phyloP scores from a whole-genome alignment of 176 grass and related monocot genomes.

The Lolium rigidum region DNA sequence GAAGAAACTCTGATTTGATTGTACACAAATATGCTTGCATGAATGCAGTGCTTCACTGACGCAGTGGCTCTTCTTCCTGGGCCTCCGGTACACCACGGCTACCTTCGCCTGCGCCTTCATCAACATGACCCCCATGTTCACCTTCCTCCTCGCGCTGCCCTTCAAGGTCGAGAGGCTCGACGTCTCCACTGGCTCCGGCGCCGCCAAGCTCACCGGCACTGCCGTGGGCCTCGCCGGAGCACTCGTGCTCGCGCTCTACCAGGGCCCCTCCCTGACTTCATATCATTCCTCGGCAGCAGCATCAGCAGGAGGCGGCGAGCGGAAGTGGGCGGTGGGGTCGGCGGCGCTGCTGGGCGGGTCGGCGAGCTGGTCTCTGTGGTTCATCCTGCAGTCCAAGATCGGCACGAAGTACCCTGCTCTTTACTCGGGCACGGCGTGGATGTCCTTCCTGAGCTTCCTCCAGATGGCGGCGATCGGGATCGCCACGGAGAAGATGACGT shows the following conservation, averaged over 20 bases:
- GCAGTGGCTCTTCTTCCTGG: constrained; percentile 61
- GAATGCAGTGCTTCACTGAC: constrained; percentile 66
- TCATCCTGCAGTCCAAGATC: constrained; percentile 66
- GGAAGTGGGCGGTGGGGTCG: constrained; percentile 64
- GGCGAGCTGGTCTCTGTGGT: constrained; percentile 64
- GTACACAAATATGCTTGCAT: background rate
- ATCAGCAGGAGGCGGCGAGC: background rate
- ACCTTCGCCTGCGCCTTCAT: constrained; percentile 72
- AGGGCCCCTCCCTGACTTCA: constrained; percentile 52
- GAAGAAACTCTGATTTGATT: too few relatives aligned
- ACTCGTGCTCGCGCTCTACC: constrained; percentile 66
- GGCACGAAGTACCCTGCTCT: constrained; percentile 62
- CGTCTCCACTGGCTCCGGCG: background rate
- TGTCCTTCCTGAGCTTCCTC: constrained; percentile 69
- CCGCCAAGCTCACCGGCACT: constrained; percentile 59
- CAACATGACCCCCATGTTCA: constrained; percentile 61
- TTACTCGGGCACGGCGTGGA: constrained; percentile 57
- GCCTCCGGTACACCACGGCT: constrained; percentile 56
- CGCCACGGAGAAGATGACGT: constrained; percentile 39
- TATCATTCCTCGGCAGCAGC: background rate
- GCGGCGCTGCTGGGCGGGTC: constrained; percentile 57
- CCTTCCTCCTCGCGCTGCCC: constrained; percentile 57
- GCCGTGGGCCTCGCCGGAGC: constrained; percentile 60
- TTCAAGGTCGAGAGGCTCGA: constrained; percentile 42
- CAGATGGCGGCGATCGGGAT: constrained; percentile 56